These are phyloP conservation scores for Boletellus emodensis DNA, from an alignment of 768 basidiomycete genomes.

Conservation along the genomic window DNA sequence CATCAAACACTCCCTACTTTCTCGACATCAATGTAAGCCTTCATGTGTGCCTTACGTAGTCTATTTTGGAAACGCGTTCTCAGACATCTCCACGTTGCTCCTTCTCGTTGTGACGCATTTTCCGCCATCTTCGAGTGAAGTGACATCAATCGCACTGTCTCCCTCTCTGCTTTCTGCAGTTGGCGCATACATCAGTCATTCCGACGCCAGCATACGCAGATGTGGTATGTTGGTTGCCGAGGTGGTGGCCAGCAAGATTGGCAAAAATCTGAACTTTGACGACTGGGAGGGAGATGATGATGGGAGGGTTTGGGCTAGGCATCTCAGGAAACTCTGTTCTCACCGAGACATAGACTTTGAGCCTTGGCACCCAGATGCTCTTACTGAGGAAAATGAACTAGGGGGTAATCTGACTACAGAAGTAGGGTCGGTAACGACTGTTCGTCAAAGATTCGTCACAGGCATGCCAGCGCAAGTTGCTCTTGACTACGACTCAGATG, in stretches of 20 bases:
- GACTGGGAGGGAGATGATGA: conserved; percentile 78
- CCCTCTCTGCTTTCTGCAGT: conserved; percentile 65
- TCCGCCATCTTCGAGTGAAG: conserved; percentile 42
- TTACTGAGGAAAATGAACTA: neutral
- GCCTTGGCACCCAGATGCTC: conserved; percentile 17
- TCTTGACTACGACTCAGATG: conserved; percentile 69
- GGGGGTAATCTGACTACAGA: conserved; percentile 16
- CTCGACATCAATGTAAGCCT: conserved; percentile 69
- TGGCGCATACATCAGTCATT: conserved; percentile 71
- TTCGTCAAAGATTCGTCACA: neutral
- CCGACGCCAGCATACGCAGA: conserved; percentile 69
- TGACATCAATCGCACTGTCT: conserved; percentile 48
- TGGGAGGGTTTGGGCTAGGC: conserved; percentile 61
- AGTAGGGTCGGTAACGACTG: neutral
- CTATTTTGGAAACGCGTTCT: neutral
- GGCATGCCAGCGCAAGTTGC: conserved; percentile 11
- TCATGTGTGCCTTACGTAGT: neutral
- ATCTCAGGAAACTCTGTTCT: conserved; percentile 50
- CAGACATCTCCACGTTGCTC: conserved; percentile 73
- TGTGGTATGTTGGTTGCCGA: conserved; percentile 95
- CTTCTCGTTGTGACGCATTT: conserved; percentile 63
- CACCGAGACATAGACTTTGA: conserved; percentile 51
- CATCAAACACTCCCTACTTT: conserved; percentile 73
- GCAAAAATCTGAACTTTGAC: conserved; percentile 72
- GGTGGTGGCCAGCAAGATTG: conserved; percentile 56